Conservation (phyloP, 2,329 filamentous ascomycete species). For the Alternaria consortialis region DNA sequence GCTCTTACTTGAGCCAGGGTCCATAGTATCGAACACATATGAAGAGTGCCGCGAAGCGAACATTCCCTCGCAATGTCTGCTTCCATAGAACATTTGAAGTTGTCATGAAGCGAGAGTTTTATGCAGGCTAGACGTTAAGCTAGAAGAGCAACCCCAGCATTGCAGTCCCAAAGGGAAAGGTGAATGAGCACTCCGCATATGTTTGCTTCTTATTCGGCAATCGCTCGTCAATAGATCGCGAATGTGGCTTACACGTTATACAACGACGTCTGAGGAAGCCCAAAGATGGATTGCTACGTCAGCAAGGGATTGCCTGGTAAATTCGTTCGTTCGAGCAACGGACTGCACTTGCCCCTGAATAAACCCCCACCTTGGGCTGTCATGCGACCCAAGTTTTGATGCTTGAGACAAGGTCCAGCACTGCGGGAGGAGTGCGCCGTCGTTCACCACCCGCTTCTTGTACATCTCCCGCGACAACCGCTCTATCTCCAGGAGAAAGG, state of each 20-base stretch:
- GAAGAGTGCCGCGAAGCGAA: not conserved
- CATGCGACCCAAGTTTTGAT: constrained; percentile 26
- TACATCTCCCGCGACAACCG: constrained; percentile 30
- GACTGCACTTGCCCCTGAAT: constrained; percentile 25
- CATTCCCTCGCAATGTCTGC: not conserved
- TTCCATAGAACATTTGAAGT: not conserved
- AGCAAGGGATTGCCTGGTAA: not conserved
- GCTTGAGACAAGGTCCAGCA: constrained; percentile 29
- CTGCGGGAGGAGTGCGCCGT: constrained; percentile 44
- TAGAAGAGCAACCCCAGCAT: constrained; percentile 9
- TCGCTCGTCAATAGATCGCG: constrained; percentile 6
- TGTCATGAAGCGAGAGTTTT: constrained; percentile 2
- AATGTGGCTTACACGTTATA: not conserved
- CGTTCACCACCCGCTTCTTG: constrained; percentile 28
- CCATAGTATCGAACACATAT: not conserved
- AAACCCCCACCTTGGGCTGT: constrained; percentile 29
- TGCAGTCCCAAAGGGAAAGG: constrained; percentile 4
- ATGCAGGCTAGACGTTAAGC: constrained; percentile 17
- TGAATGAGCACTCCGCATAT: constrained; percentile 4
- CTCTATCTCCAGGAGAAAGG: constrained; percentile 10
- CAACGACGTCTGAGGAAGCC: not conserved
- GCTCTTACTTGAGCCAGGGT: not conserved
- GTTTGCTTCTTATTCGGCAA: constrained; percentile 12
- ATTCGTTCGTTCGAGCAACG: not conserved
- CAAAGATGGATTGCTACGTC: not conserved